Evolutionary conservation across 495 filamentous ascomycete genomes (phyloP).

Genomic region (Daldinia grandis): DNA sequence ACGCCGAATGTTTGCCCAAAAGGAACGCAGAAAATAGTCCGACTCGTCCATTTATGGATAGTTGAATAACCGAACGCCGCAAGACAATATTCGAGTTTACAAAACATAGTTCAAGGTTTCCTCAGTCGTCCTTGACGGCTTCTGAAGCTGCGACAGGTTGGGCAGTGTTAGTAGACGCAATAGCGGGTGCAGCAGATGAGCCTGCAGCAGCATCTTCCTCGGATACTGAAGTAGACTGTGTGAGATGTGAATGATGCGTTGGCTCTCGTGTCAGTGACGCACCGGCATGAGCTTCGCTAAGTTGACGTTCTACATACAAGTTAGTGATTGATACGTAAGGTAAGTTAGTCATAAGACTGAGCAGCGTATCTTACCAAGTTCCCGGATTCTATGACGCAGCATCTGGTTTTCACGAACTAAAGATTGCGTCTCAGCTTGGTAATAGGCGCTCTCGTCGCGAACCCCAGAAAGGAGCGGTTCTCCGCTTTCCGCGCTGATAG

Average conservation of each 20-base stretch:
- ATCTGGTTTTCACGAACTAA: slow-evolving; percentile 93
- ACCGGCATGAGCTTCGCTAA: slow-evolving; percentile 49
- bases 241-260: slow-evolving; percentile 50
- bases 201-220: slow-evolving; percentile 35
- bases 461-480: slow-evolving; percentile 56
- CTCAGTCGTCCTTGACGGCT: slow-evolving; percentile 31
- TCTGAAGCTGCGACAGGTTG: slow-evolving; percentile 20
- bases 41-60: background rate
- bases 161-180: slow-evolving; percentile 12
- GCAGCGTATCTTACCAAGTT: slow-evolving; percentile 67
- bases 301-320: slow-evolving; percentile 48
- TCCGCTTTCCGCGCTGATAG: slow-evolving; percentile 61
- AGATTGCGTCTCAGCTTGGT: slow-evolving; percentile 90
- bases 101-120: background rate
- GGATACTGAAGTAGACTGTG: slow-evolving; percentile 46
- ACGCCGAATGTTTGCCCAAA: slow-evolving; percentile 23
- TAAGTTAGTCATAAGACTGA: background rate
- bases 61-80: slow-evolving; percentile 18
- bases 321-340: background rate
- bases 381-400: slow-evolving; percentile 82
- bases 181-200: slow-evolving; percentile 7
- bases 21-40: background rate
- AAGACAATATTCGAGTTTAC: slow-evolving; percentile 11
- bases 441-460: slow-evolving; percentile 84
- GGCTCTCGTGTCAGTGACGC: slow-evolving; percentile 50